Evolutionary conservation across 306 rosid species (phyloP).

Genomic region (Vicia faba): DNA sequence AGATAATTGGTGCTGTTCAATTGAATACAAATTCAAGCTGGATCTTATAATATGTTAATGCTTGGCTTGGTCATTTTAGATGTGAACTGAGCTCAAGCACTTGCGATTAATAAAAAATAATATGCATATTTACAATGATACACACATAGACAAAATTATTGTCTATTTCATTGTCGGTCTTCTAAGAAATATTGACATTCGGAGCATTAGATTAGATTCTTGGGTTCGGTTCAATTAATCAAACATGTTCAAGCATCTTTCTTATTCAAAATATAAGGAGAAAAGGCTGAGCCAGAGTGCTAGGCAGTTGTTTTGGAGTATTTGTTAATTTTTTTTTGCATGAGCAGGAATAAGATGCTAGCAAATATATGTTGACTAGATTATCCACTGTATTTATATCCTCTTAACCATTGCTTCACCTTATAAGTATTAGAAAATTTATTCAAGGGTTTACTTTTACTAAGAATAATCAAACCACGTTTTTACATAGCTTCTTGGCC

Average conservation of each 20-base stretch:
- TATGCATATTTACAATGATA: not conserved
- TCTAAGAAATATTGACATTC: not conserved
- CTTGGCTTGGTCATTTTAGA: not conserved
- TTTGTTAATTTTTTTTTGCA: not conserved
- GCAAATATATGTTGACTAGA: not conserved
- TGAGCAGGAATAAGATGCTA: not conserved
- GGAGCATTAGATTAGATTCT: not conserved
- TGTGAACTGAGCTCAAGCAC: not conserved
- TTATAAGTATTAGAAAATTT: not conserved
- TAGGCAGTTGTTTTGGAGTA: not conserved
- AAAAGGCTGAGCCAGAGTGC: not conserved
- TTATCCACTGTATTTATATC: not conserved
- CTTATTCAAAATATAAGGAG: not conserved
- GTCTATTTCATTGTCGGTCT: not conserved
- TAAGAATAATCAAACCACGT: not conserved
- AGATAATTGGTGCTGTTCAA: conserved; percentile 1
- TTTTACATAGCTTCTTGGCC: not conserved
- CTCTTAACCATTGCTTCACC: not conserved
- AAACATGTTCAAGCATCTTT: conserved; percentile 2
- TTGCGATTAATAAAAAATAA: not conserved
- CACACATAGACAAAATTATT: not conserved
- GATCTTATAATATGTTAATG: not conserved
- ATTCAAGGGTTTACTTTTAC: not conserved
- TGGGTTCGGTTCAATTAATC: not conserved
- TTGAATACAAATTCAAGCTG: not conserved